Evolutionary conservation across 2,329 filamentous ascomycete species (phyloP).

Genomic region (Didymella pinodella): DNA sequence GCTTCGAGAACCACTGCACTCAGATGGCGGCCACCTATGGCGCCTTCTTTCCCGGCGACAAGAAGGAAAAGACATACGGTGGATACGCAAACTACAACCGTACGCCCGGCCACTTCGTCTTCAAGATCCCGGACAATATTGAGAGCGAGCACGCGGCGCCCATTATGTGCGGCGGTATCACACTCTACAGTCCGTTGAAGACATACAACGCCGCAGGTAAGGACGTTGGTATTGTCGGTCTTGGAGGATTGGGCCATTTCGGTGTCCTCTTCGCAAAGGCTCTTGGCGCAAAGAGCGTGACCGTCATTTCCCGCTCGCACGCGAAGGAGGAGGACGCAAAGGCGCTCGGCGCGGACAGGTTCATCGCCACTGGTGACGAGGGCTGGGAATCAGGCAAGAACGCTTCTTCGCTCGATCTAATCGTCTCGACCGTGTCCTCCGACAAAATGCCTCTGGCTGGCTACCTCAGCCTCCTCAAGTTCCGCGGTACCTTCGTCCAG

Average conservation of each 20-base stretch:
- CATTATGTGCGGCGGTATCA: slow-evolving; percentile 85
- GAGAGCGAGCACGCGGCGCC: slow-evolving; percentile 68
- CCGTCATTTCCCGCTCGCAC: slow-evolving; percentile 68
- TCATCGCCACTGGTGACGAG: slow-evolving; percentile 67
- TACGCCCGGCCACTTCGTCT: slow-evolving; percentile 75
- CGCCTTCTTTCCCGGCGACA: slow-evolving; percentile 60
- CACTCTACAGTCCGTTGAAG: slow-evolving; percentile 77
- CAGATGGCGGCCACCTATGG: slow-evolving; percentile 56
- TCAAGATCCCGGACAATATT: slow-evolving; percentile 79
- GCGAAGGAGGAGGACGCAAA: slow-evolving; percentile 68
- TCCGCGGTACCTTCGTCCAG: slow-evolving; percentile 69
- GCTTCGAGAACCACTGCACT: slow-evolving; percentile 59
- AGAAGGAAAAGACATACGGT: slow-evolving; percentile 67
- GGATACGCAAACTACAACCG: slow-evolving; percentile 72
- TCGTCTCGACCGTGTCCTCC: slow-evolving; percentile 64
- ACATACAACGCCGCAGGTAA: slow-evolving; percentile 79
- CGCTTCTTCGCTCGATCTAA: slow-evolving; percentile 62
- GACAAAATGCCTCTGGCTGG: slow-evolving; percentile 61
- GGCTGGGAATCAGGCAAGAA: slow-evolving; percentile 66
- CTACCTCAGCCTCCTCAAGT: slow-evolving; percentile 67
- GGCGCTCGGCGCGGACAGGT: slow-evolving; percentile 67
- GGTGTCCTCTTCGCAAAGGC: slow-evolving; percentile 75
- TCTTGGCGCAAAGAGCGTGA: slow-evolving; percentile 71
- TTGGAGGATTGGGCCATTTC: slow-evolving; percentile 78
- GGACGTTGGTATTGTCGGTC: slow-evolving; percentile 76